Evolutionary conservation across 768 basidiomycete genomes (phyloP).

Genomic region (Strobilomyces echinocephalus): DNA sequence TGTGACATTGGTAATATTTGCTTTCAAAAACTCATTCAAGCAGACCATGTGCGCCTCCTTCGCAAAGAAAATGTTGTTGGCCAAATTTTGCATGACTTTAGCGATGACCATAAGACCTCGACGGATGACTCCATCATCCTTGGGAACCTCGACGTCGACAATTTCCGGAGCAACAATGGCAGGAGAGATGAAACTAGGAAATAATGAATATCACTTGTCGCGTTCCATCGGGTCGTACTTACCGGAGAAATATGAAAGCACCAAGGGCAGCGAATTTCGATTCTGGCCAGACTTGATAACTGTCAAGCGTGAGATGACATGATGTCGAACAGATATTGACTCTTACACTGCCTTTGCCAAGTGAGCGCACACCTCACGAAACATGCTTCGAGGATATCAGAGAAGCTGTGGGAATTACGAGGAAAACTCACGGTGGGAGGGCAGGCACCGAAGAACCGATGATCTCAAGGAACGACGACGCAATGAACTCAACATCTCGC

Average conservation of each 20-base stretch:
- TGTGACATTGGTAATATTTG: conserved; percentile 68
- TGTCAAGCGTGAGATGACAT: conserved; percentile 22
- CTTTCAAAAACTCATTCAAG: conserved; percentile 69
- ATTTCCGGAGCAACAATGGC: conserved; percentile 82
- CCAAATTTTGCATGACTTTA: conserved; percentile 89
- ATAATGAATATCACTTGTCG: conserved; percentile 1
- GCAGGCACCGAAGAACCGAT: conserved; percentile 65
- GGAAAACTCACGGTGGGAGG: conserved; percentile 63
- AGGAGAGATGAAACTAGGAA: conserved; percentile 80
- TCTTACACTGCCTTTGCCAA: conserved; percentile 75
- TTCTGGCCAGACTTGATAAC: conserved; percentile 69
- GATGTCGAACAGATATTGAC: background rate
- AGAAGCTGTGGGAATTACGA: background rate
- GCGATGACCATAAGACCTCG: conserved; percentile 83
- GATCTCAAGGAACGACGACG: conserved; percentile 69
- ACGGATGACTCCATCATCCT: conserved; percentile 56
- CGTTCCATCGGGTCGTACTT: conserved; percentile 7
- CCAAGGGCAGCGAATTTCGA: conserved; percentile 79
- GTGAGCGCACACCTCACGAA: conserved; percentile 82
- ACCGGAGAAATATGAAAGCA: conserved; percentile 90
- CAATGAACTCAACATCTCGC: conserved; percentile 65
- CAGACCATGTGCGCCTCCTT: conserved; percentile 85
- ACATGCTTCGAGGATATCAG: conserved; percentile 50
- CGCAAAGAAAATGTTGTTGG: conserved; percentile 91
- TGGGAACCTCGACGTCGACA: conserved; percentile 77